Conservation (phyloP, 2,329 filamentous ascomycete genomes). For the Elsinoe batatas region DNA sequence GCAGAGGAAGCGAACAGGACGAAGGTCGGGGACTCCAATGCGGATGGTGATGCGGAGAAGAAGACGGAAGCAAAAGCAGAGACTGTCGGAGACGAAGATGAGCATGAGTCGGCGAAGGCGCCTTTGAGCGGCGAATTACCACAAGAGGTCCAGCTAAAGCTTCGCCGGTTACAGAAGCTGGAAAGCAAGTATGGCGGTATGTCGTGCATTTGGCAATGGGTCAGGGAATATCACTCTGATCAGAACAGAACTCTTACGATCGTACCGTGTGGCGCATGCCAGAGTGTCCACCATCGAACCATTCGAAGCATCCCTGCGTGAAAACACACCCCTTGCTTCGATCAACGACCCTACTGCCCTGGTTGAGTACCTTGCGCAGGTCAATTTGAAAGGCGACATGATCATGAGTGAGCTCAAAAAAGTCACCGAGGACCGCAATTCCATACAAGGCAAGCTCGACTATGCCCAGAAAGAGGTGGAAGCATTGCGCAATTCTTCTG, state of each 20-base stretch:
- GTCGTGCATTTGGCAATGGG: not conserved
- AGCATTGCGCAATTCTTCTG: conserved; percentile 37
- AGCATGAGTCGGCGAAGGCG: conserved; percentile 28
- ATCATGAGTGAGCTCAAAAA: conserved; percentile 87
- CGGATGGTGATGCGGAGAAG: conserved; percentile 22
- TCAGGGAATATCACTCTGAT: conserved; percentile 7
- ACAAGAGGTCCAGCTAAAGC: conserved; percentile 61
- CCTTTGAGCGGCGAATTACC: conserved; percentile 47
- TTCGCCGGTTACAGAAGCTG: conserved; percentile 82
- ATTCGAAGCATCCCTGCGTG: conserved; percentile 82
- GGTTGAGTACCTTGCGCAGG: conserved; percentile 79
- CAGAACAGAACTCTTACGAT: conserved; percentile 68
- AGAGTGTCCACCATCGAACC: conserved; percentile 80
- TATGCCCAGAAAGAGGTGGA: conserved; percentile 57
- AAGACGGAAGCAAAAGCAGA: conserved; percentile 22
- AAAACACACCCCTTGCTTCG: conserved; percentile 83
- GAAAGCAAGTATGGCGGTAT: conserved; percentile 78
- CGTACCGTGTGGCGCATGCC: conserved; percentile 83
- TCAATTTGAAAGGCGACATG: conserved; percentile 82
- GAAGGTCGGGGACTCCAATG: conserved; percentile 15
- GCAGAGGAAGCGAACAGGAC: conserved; percentile 29
- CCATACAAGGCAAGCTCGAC: conserved; percentile 66
- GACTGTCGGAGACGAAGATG: conserved; percentile 21
- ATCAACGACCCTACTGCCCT: conserved; percentile 78
- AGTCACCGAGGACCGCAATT: conserved; percentile 67